A percentile compares a stretch with the other conserved stretches of the same genome.
Evolutionary conservation across 139 green algal species (phyloP).

Genomic region (Tetratostichococcus sp.): DNA sequence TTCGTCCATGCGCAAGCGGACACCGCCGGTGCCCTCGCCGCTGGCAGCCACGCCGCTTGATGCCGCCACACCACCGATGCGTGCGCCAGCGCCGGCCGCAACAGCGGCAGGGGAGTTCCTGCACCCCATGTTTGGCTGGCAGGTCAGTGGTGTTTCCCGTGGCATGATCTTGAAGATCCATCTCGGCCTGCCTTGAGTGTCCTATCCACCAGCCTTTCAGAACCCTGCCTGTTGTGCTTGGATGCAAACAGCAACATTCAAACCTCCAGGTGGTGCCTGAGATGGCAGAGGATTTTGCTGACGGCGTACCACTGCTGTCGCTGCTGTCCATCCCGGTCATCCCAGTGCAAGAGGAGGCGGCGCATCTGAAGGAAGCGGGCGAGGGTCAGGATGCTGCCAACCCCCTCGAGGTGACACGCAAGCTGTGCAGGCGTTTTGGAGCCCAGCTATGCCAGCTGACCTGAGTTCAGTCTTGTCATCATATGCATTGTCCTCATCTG

Average conservation of each 20-base stretch:
- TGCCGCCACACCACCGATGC: too few relatives aligned
- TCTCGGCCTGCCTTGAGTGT: too few relatives aligned
- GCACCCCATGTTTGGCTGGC: neutral
- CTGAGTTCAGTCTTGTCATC: too few relatives aligned
- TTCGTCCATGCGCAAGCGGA: neutral
- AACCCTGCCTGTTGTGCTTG: too few relatives aligned
- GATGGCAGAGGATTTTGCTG: conserved; percentile 4
- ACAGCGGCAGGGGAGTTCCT: neutral
- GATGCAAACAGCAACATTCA: too few relatives aligned
- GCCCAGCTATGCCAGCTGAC: too few relatives aligned
- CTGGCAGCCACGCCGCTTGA: neutral
- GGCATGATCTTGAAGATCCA: too few relatives aligned
- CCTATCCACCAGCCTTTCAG: too few relatives aligned
- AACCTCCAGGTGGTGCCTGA: conserved; percentile 5
- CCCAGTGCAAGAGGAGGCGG: conserved; percentile 3
- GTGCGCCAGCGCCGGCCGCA: too few relatives aligned
- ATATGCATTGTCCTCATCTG: too few relatives aligned
- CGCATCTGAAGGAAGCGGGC: conserved; percentile 3
- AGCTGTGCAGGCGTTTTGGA: neutral
- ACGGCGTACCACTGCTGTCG: conserved; percentile 15
- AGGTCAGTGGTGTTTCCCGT: neutral
- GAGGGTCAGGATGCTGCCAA: neutral
- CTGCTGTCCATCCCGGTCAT: conserved; percentile 8
- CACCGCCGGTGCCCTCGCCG: too few relatives aligned
- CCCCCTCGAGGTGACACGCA: neutral